Base-by-base conservation (phyloP, 2,329 filamentous ascomycete species). In the Penicillium sp. region DNA sequence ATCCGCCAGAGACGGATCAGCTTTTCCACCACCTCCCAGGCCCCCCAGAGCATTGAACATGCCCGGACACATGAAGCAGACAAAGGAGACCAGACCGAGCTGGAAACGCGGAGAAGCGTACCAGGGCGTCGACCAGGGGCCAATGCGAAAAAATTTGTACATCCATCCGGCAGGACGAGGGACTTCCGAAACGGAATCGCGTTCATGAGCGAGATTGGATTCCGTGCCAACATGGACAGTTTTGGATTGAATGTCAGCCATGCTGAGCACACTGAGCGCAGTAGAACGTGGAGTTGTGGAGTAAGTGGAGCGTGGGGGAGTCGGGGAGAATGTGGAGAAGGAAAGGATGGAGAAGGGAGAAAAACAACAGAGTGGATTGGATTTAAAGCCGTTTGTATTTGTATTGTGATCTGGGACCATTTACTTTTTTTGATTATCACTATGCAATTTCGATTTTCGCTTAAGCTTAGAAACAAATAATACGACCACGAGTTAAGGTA, bases 101-200 rank as follows among this genome's bases (percentile, higher is more conserved):
- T 86, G 82, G 41, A 80, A 64, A 54, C 76, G 75, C 16, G 83
- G 83, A 43, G 82, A 84, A 27, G 82, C 82, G 58, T 82, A 86
- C 74, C 79, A 84, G 28, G 66, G 62, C 4, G 80, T 38, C 43
- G 71, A 69, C 28, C 61, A 59, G 37, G 67, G 64, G 14, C 71
- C 69, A 40, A 84, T 33, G 32, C 64, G 68, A 55, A 74, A 57
- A 28, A 69, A 65, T 54, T 73, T 76, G 71, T 85, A 84, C 62
- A 76, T 79, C 56, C 57, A 56, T 22, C 62, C 36, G 5, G 36
- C 9, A 1, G 53, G 53, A 15, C 45, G 46, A 2, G 33, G 23
- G 8, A 23, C 18, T 0, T 45, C 25, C 7, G 37, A 26, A 6
- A 27, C 10, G 5, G 37, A 22, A 14, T 27, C 27, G 8, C 39